Evolutionary conservation across 2,329 filamentous ascomycete genomes (phyloP).

Genomic region (Ophiostoma piceae): DNA sequence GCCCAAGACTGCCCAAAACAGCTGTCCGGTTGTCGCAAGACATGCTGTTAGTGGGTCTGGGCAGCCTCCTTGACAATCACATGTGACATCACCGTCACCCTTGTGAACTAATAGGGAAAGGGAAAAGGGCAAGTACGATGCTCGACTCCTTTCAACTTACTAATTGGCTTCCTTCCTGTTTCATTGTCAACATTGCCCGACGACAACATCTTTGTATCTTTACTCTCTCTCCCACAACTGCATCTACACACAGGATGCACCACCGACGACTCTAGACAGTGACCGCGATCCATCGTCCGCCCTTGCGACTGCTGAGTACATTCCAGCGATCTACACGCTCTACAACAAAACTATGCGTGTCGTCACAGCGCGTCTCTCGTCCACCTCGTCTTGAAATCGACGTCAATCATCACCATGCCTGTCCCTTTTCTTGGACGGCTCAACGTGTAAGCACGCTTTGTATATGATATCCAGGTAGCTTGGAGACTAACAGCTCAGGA

Average conservation of each 20-base stretch:
- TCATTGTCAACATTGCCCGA: neutral
- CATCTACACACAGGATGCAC: neutral
- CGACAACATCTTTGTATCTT: neutral
- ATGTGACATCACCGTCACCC: conserved; percentile 9
- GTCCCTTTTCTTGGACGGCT: conserved; percentile 50
- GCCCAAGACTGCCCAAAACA: neutral
- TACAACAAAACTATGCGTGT: neutral
- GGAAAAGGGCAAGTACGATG: neutral
- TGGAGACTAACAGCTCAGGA: conserved; percentile 41
- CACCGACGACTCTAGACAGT: neutral
- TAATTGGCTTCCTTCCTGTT: neutral
- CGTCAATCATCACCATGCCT: conserved; percentile 39
- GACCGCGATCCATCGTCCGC: neutral
- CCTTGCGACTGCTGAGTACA: neutral
- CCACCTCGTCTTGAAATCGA: neutral
- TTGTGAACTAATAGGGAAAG: neutral
- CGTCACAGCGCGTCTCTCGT: neutral
- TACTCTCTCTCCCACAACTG: neutral
- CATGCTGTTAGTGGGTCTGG: conserved; percentile 7
- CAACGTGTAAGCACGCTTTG: conserved; percentile 41
- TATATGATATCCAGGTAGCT: too few relatives aligned
- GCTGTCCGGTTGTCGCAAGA: neutral
- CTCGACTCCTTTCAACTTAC: neutral
- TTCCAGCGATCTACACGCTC: neutral
- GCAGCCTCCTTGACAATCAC: conserved; percentile 8